Evolutionary conservation across 345 rosid species (phyloP).

Genomic region (Combretum micranthum): DNA sequence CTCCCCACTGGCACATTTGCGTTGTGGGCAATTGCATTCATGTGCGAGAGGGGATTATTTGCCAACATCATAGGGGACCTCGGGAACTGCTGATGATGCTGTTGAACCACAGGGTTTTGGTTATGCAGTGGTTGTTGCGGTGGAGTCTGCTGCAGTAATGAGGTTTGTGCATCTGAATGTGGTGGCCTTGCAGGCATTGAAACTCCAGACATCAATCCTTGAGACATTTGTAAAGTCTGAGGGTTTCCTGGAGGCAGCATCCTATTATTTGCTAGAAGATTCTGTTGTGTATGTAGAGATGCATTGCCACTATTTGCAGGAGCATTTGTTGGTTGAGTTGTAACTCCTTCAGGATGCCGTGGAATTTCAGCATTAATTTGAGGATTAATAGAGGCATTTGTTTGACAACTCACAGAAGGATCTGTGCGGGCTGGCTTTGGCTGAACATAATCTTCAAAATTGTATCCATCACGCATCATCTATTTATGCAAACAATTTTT

Average conservation of each 20-base stretch:
- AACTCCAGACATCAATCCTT: conserved; percentile 55
- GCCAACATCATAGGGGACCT: conserved; percentile 59
- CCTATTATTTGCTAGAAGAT: conserved; percentile 46
- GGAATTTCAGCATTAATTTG: conserved; percentile 50
- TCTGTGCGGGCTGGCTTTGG: conserved; percentile 41
- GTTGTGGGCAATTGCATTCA: conserved; percentile 58
- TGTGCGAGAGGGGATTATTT: conserved; percentile 50
- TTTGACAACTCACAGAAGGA: conserved; percentile 43
- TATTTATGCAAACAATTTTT: conserved; percentile 28
- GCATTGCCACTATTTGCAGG: conserved; percentile 39
- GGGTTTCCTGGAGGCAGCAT: conserved; percentile 68
- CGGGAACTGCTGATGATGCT: conserved; percentile 64
- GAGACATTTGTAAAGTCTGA: conserved; percentile 68
- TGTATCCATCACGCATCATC: conserved; percentile 66
- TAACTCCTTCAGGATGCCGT: conserved; percentile 50
- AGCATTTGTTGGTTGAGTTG: conserved; percentile 48
- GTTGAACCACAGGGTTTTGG: conserved; percentile 55
- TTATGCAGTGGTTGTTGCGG: conserved; percentile 37
- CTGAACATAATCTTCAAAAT: conserved; percentile 45
- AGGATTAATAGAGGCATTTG: conserved; percentile 34
- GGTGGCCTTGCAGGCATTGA: conserved; percentile 59
- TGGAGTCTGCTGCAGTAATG: conserved; percentile 36
- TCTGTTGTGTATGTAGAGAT: conserved; percentile 40
- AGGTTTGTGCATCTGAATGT: conserved; percentile 51
- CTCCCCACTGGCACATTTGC: conserved; percentile 65